phyloP scores from a whole-genome alignment of 2,329 filamentous ascomycete species.

The Davidsoniella australis region DNA sequence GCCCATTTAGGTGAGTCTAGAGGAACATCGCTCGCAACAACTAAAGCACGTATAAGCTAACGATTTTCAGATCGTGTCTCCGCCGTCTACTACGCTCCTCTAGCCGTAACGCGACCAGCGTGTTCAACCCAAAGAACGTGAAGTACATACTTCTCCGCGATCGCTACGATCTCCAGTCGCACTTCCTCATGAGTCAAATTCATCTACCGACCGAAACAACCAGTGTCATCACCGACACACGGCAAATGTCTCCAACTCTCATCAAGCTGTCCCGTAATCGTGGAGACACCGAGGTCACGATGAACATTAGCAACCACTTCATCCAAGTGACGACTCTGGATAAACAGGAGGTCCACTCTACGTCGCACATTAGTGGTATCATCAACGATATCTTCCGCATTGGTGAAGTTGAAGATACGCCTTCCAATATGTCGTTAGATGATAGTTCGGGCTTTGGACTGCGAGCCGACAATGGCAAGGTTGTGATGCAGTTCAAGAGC shows the following conservation, averaged over 20 bases:
- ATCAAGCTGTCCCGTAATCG: constrained; percentile 50
- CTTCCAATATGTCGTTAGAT: constrained; percentile 45
- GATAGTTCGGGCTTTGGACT: constrained; percentile 52
- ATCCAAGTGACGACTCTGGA: constrained; percentile 53
- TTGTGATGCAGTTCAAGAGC: constrained; percentile 56
- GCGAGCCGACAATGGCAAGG: constrained; percentile 50
- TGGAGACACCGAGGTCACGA: constrained; percentile 51
- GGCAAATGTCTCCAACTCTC: constrained; percentile 48
- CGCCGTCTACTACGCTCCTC: constrained; percentile 44
- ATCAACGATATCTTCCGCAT: constrained; percentile 56
- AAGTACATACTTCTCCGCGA: constrained; percentile 50
- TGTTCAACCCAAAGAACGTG: constrained; percentile 47
- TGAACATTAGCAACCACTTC: constrained; percentile 53
- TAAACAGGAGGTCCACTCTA: constrained; percentile 50
- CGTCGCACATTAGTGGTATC: constrained; percentile 41
- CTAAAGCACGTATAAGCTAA: not conserved
- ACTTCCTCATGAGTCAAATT: constrained; percentile 49
- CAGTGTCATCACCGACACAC: constrained; percentile 47
- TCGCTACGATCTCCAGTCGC: constrained; percentile 45
- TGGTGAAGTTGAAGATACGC: constrained; percentile 49
- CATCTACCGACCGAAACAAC: constrained; percentile 55
- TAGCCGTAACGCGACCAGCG: constrained; percentile 40
- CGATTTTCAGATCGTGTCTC: constrained; percentile 39
- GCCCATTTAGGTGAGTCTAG: constrained; percentile 37
- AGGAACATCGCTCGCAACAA: not conserved